Evolutionary conservation across 75 land plant species (phyloP), one percentile per base, ranked within the genome.

Genomic region (Sequoia sempervirens): DNA sequence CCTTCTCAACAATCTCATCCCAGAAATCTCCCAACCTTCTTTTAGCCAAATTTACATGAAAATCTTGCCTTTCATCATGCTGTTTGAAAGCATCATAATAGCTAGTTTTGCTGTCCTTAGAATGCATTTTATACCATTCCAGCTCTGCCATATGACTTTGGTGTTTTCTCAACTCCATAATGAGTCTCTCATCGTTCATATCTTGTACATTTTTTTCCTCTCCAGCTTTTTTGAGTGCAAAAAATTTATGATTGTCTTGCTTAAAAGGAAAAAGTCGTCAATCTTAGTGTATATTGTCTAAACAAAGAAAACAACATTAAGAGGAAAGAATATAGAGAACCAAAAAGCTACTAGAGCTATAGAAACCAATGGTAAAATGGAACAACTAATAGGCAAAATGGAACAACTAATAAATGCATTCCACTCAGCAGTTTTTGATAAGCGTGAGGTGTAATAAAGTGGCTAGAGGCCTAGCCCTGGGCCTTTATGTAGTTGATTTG

Each of bases 1-100:
- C 82, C 83, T 14, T 74, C 12, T 80, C 83, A 43, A 84, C 43
- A 38, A 82, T 47, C 0, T 80, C 64, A 34, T 84, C 85, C 85
- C 85, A 84, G 43, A 84, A 84, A 3, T 4, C 13, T 26, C 20
- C 85, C 56, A 47, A 84, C 18, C 4, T 84, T 30, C 0, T 28
- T 43, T 83, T 81, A 50, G n/a, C 18, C 36, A 13, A 9, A 79
- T 52, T 46, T 0, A 28, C 38, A 17, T 20, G 13, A n/a, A 47
- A 26, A 78, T 47, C 54, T 47, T 20, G 47, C 40, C 2, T 3
- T 15, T n/a, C 18, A 26, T 5, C 38, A 5, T 10, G 34, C 36
- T 80, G 8, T 82, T 84, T 47, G 45, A 73, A 82, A 32, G 30
- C 12, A 50, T 74, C 83, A 43, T 47, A 43, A 45, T 80, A 38